Base-by-base conservation (phyloP, 2,329 filamentous ascomycete genomes). In the Aspergillus pseudotamarii region DNA sequence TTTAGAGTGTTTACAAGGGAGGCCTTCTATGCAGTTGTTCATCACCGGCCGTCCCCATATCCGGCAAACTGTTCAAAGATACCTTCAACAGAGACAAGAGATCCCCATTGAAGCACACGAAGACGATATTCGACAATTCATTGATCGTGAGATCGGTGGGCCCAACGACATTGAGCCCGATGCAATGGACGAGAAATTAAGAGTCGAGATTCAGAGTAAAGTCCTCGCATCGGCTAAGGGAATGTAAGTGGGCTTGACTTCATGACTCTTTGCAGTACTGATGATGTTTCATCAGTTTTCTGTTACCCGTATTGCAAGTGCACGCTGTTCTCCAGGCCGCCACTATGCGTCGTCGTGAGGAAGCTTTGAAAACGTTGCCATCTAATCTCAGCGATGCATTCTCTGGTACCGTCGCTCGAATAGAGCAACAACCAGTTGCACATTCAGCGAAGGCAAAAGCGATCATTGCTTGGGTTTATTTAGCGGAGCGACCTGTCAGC, bases 261-360 rank as follows among this genome's bases (percentile, higher is more conserved):
- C 8, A 9, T 23, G 16, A 23, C 21, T 26, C 11, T n/a, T 16
- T 28, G 11, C 34, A 19, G 19, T n/a, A 36, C 12, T 45, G 45
- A 38, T 19, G 9, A 53, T 48, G 16, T n/a, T 11, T 5, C 4
- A 38, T 21, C 38, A 61, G 59, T 6, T 61, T 61, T 34, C 59
- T 61, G 19, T 53, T 61, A 6, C 59, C 59, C 4, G 45, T 61
- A 6, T 45, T 61, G 4, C 59, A 61, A 53, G 55, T 61, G 4
- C 54, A 23, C 2, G 26, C 59, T 38, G 9, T 61, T 6, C 45
- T 61, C 4, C 59, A 61, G 11, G 59, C 59, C 6, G 26, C 46
- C 14, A 61, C 53, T 2, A 32, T 50, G 1, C 59, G 59, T 19
- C 51, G 56, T 23, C 59, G 59, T 19, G 53, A 41, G 19, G 45